phyloP scores from a whole-genome alignment of 345 rosid genomes.

The Lepidium didymum region DNA sequence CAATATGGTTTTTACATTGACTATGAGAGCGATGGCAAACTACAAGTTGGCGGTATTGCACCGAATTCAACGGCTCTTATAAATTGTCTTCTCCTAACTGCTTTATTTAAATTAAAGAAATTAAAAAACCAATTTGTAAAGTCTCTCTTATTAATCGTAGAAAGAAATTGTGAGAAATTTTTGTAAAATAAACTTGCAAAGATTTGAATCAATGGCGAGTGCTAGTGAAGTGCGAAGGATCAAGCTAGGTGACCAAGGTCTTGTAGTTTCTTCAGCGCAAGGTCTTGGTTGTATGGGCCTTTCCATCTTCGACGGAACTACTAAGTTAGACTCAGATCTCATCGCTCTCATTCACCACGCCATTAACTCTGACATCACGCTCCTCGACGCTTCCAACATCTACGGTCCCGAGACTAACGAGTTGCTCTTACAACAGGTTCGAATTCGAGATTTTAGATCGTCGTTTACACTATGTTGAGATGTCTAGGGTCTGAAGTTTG shows the following conservation, averaged over 20 bases:
- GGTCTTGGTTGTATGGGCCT: conserved; percentile 12
- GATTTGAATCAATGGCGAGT: neutral
- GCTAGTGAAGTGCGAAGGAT: neutral
- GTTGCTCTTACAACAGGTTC: neutral
- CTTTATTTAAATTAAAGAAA: neutral
- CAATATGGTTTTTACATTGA: neutral
- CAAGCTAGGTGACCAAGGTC: conserved; percentile 9
- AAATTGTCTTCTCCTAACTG: neutral
- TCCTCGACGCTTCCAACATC: neutral
- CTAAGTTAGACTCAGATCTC: conserved; percentile 28
- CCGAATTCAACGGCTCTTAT: neutral
- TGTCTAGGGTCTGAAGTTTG: neutral
- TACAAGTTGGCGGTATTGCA: neutral
- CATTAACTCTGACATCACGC: neutral
- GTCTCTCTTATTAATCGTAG: no score
- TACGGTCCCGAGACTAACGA: neutral
- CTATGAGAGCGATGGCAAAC: neutral
- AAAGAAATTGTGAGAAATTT: neutral
- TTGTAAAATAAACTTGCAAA: neutral
- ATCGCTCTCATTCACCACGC: conserved; percentile 7
- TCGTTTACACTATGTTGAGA: neutral
- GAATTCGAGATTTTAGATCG: neutral
- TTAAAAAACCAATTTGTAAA: neutral
- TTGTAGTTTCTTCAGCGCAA: neutral
- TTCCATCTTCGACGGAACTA: neutral